Percentiles rank a stretch among this genome's conserved stretches.
Conservation (phyloP, 768 basidiomycete species). For the Pleurotus djamor region DNA sequence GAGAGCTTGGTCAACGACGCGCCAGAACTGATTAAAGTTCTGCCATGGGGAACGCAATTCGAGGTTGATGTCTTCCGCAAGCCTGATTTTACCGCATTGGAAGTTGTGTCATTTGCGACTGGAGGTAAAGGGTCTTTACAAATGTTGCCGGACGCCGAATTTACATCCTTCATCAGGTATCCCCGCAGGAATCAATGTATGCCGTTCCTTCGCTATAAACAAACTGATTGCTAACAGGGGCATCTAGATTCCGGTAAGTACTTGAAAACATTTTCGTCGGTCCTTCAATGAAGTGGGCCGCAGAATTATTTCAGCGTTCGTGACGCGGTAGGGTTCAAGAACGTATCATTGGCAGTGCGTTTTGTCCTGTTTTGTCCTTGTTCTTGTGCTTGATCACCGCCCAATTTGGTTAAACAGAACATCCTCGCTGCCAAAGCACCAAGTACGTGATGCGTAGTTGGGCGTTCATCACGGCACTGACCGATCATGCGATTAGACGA, state of each 20-base stretch:
- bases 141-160: not conserved
- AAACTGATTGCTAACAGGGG: too few relatives aligned
- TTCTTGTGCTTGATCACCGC: not conserved
- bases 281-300: not conserved
- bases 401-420: conserved; percentile 42
- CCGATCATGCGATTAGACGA: conserved; percentile 45
- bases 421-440: conserved; percentile 87
- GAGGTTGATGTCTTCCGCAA: conserved; percentile 77
- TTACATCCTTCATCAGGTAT: conserved; percentile 46
- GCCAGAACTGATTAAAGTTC: conserved; percentile 74
- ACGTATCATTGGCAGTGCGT: conserved; percentile 77
- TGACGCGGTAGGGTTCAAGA: conserved; percentile 84
- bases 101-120: conserved; percentile 80
- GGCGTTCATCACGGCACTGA: not conserved
- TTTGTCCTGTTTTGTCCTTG: not conserved
- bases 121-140: conserved; percentile 48
- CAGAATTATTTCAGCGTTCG: conserved; percentile 85
- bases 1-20: conserved; percentile 73
- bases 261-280: not conserved
- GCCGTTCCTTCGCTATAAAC: conserved; percentile 12
- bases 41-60: conserved; percentile 77
- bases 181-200: conserved; percentile 81
- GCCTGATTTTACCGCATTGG: conserved; percentile 86
- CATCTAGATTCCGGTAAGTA: conserved; percentile 59
- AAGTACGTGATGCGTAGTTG: conserved; percentile 37